phyloP scores from a whole-genome alignment of 495 filamentous ascomycete species.

The Penicillium pulvis region DNA sequence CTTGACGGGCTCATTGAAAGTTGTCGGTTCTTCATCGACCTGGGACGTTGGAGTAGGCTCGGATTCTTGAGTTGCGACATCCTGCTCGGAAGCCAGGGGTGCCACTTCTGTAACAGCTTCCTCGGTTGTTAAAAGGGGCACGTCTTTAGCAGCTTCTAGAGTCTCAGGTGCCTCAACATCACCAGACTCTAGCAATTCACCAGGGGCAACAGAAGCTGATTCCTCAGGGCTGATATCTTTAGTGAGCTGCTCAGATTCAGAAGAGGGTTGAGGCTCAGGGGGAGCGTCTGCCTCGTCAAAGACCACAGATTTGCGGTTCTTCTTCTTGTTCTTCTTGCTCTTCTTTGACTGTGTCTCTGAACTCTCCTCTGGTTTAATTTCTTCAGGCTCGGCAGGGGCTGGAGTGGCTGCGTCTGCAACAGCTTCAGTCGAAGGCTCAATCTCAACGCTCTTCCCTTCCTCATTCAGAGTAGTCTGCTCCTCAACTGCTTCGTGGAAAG shows the following conservation, averaged over 20 bases:
- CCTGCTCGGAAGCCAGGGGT: constrained; percentile 10
- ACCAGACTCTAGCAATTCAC: constrained; percentile 24
- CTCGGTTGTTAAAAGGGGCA: not conserved
- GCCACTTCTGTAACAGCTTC: not conserved
- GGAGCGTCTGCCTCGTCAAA: constrained; percentile 26
- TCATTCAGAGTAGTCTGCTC: constrained; percentile 16
- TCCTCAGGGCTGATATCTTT: constrained; percentile 20
- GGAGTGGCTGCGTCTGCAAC: constrained; percentile 1
- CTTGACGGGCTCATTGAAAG: not conserved
- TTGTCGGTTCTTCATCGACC: not conserved
- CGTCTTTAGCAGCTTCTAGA: not conserved
- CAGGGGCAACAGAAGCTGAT: constrained; percentile 14
- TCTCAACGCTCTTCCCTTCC: constrained; percentile 5
- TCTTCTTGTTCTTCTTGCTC: constrained; percentile 39
- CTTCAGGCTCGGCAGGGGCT: constrained; percentile 8
- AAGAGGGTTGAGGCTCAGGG: constrained; percentile 17
- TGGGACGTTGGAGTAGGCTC: not conserved
- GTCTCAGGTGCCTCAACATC: constrained; percentile 19
- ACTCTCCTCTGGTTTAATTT: constrained; percentile 21
- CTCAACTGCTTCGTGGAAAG: constrained; percentile 29
- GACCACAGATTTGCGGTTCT: constrained; percentile 33
- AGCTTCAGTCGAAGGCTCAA: constrained; percentile 12
- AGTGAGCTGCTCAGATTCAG: constrained; percentile 8
- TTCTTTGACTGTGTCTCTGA: constrained; percentile 26
- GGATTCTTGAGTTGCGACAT: not conserved